Evolutionary conservation across 805 yeast species (phyloP), one percentile per base, ranked within the genome.

Genomic region (Ogataea siamensis): DNA sequence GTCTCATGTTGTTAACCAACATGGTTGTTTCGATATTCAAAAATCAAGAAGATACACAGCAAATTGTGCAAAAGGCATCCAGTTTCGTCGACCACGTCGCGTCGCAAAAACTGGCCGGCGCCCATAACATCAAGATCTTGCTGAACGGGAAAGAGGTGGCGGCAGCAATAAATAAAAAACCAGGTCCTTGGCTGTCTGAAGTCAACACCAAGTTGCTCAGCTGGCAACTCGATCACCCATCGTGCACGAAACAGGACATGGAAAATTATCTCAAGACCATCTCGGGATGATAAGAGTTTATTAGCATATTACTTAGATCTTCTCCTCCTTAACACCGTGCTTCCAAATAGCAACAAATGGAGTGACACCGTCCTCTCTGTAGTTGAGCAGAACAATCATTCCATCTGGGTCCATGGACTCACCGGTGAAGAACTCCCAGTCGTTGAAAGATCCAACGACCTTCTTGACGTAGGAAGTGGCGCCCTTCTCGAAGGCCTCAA

Each of bases 321-420:
- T 93, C 70, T 76, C 80, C 68, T 80, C 87, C 60, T 67, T 74
- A 57, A 86, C 81, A 80, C 99, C 99, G 74, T 93, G 99, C 78
- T 91, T 93, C 99, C 99, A 93, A 83, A 89, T 82, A 54, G 89
- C 87, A 63, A 91, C 93, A 75, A 67, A 93, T 66, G 99, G 99
- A 58, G 99, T 93, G 60, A 81, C 76, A 77, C 99, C 99, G 68
- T 93, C 98, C 78, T 93, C 99, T 76, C 99, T 94, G 88, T 91
- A 93, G 94, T 93, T 93, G 73, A 93, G 85, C 70, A 93, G 80
- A 57, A 88, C 87, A 65, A 93, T 73, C 99, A 93, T 93, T 58
- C 83, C 99, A 73, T 93, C 99, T 70, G 99, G 99, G 81, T 93
- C 97, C 99, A 93, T 93, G 66, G 96, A 85, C 78, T 91, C 98